Conservation (phyloP, 1,284 basidiomycete species). For the Ustilago shanxiensis region DNA sequence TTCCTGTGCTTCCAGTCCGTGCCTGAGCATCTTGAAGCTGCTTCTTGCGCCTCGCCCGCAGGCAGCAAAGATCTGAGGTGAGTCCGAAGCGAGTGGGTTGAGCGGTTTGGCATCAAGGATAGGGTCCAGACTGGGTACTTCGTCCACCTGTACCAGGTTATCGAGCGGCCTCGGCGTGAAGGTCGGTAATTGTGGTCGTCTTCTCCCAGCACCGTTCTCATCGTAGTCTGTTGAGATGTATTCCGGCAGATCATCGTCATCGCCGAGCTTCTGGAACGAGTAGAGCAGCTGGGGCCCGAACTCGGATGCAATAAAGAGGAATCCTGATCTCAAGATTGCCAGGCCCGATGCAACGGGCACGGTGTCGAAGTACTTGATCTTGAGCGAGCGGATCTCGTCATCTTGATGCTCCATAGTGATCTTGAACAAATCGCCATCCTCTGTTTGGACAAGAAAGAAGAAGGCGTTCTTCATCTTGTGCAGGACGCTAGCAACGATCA, state of each 20-base stretch:
- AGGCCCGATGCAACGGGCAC: conserved; percentile 65
- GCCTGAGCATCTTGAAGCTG: conserved; percentile 66
- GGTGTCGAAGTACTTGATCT: conserved; percentile 70
- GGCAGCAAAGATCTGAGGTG: conserved; percentile 67
- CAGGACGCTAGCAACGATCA: conserved; percentile 66
- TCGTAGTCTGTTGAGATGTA: conserved; percentile 60
- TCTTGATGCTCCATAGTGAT: conserved; percentile 69
- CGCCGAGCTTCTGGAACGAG: conserved; percentile 69
- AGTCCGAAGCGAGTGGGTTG: conserved; percentile 61
- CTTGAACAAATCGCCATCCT: conserved; percentile 69
- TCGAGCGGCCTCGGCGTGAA: conserved; percentile 66
- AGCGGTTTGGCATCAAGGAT: conserved; percentile 65
- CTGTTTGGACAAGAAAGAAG: conserved; percentile 68
- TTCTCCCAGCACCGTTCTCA: conserved; percentile 48
- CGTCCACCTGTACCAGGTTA: conserved; percentile 65
- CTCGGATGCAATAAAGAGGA: conserved; percentile 67
- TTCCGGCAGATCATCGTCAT: conserved; percentile 67
- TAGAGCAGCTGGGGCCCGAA: conserved; percentile 63
- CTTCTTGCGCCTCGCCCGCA: conserved; percentile 66
- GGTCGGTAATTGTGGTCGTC: conserved; percentile 48
- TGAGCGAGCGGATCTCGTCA: conserved; percentile 62
- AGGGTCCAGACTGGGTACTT: conserved; percentile 64
- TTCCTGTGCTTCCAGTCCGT: conserved; percentile 68
- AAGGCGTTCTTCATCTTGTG: conserved; percentile 69
- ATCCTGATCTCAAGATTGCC: conserved; percentile 67